A percentile compares a stretch with the other conserved stretches of the same genome.
Conservation (phyloP, 202 grass and related monocot genomes). For the Thinopyrum obtusiflorum region DNA sequence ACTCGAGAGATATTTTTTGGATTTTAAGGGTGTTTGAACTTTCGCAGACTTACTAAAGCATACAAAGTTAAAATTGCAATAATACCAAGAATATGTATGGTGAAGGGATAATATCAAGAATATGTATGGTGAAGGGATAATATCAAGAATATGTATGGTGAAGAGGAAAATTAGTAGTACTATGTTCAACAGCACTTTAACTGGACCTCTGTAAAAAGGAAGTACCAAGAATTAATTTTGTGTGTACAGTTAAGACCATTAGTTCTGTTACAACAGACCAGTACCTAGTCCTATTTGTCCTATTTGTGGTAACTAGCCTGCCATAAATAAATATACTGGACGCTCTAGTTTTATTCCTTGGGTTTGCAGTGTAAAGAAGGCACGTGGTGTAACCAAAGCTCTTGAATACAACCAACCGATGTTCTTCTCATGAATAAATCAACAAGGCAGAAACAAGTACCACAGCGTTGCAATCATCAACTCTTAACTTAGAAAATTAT, state of each 20-base stretch:
- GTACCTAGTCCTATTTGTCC: conserved; percentile 12
- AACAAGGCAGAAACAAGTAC: neutral
- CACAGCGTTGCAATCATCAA: neutral
- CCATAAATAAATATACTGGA: neutral
- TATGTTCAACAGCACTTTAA: neutral
- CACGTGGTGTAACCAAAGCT: neutral
- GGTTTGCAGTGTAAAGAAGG: neutral
- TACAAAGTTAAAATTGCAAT: neutral
- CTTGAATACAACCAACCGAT: neutral
- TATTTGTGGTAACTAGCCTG: conserved; percentile 14
- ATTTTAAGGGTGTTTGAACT: neutral
- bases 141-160: neutral
- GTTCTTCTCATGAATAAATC: neutral
- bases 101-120: neutral
- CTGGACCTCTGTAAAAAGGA: neutral
- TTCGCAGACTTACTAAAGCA: neutral
- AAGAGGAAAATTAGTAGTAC: neutral
- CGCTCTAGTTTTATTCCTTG: neutral
- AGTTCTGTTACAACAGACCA: neutral
- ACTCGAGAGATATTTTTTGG: neutral
- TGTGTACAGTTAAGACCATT: neutral
- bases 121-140: neutral
- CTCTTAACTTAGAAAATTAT: neutral
- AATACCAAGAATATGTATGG: neutral
- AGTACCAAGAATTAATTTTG: neutral